A percentile compares a stretch with the other conserved stretches of the same genome.
phyloP scores from a whole-genome alignment of 805 yeast species.

The Brettanomyces nanus region DNA sequence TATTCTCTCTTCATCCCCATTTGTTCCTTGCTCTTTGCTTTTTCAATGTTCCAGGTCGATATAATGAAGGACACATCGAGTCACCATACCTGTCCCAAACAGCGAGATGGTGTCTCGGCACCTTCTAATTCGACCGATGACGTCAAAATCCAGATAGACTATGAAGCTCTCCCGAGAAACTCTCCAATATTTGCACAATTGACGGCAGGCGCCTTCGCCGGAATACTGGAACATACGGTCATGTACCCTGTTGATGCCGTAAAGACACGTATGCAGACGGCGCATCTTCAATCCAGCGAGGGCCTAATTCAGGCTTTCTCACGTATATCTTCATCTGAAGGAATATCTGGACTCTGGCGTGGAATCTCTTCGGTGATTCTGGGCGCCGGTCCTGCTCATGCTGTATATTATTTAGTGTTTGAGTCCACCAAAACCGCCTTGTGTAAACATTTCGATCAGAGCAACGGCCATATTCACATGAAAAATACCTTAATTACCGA shows the following conservation, averaged over 20 bases:
- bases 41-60: no score
- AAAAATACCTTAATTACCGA: slow-evolving; percentile 37
- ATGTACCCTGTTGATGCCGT: slow-evolving; percentile 97
- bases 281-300: slow-evolving; percentile 19
- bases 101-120: no score
- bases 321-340: slow-evolving; percentile 77
- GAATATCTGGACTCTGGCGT: slow-evolving; percentile 83
- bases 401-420: slow-evolving; percentile 90
- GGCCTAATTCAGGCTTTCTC: slow-evolving; percentile 62
- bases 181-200: slow-evolving; percentile 79
- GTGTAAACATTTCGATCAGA: slow-evolving; percentile 16
- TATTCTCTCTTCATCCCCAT: no score
- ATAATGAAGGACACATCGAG: no score
- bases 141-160: slow-evolving; percentile 55
- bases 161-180: slow-evolving; percentile 84
- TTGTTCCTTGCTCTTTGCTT: no score
- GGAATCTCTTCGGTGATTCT: slow-evolving; percentile 86
- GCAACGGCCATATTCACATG: slow-evolving; percentile 6
- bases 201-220: slow-evolving; percentile 96
- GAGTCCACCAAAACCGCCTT: slow-evolving; percentile 66
- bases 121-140: no score
- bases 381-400: slow-evolving; percentile 99
- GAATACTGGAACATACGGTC: slow-evolving; percentile 95
- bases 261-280: slow-evolving; percentile 88
- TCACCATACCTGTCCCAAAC: no score